Conservation (phyloP, 1,284 basidiomycete species). For the Mycosarcoma mackinlayi region DNA sequence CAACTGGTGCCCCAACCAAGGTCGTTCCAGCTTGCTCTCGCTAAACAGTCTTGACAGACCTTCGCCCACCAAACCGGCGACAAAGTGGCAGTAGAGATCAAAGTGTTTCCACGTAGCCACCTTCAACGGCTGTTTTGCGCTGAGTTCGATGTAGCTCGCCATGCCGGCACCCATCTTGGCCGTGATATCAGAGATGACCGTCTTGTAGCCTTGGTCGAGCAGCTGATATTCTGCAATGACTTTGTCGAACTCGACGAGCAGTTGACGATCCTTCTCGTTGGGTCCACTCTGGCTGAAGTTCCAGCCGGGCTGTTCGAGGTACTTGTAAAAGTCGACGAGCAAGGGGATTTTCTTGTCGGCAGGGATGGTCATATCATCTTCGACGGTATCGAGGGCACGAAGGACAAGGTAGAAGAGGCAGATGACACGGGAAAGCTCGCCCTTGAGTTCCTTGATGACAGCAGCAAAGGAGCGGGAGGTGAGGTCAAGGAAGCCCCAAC, state of each 20-base stretch:
- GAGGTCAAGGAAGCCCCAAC: constrained; percentile 89
- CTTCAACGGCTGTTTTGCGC: constrained; percentile 47
- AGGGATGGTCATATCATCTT: constrained; percentile 97
- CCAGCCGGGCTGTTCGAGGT: constrained; percentile 87
- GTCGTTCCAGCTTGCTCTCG: constrained; percentile 84
- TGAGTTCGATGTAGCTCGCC: constrained; percentile 80
- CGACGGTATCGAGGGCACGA: constrained; percentile 92
- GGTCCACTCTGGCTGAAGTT: constrained; percentile 84
- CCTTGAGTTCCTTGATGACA: constrained; percentile 96
- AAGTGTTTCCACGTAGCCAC: constrained; percentile 75
- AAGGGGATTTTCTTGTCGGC: constrained; percentile 87
- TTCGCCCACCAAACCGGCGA: constrained; percentile 96
- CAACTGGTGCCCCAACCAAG: constrained; percentile 82
- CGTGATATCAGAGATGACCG: constrained; percentile 80
- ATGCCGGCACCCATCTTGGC: constrained; percentile 86
- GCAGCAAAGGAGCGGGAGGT: constrained; percentile 91
- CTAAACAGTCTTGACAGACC: constrained; percentile 91
- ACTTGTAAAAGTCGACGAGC: constrained; percentile 84
- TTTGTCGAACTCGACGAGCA: constrained; percentile 86
- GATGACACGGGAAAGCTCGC: constrained; percentile 87
- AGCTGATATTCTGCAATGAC: constrained; percentile 84
- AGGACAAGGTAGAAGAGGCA: constrained; percentile 96
- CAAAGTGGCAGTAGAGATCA: constrained; percentile 98
- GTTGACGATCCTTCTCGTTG: constrained; percentile 87
- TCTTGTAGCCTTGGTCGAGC: constrained; percentile 74